phyloP scores from a whole-genome alignment of 2,329 filamentous ascomycete species.

The Corniculantispora saksenae region DNA sequence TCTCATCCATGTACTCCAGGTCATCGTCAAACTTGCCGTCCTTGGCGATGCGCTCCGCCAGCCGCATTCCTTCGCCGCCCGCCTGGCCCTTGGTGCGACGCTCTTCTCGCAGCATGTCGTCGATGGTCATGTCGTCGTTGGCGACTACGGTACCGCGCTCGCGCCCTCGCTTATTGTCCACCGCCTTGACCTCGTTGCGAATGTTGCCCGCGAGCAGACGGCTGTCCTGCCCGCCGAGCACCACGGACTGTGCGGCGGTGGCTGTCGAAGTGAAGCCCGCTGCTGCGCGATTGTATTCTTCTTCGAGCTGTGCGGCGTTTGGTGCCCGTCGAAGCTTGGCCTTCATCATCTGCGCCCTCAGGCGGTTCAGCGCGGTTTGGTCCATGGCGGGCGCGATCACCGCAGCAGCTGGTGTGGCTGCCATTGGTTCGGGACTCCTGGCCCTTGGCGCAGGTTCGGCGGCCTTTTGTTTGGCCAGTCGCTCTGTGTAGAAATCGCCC shows the following conservation, averaged over 20 bases:
- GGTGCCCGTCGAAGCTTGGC: constrained; percentile 81
- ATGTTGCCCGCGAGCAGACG: constrained; percentile 74
- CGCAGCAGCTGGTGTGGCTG: constrained; percentile 6
- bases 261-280: constrained; percentile 59
- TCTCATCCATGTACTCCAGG: constrained; percentile 97
- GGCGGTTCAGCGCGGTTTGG: constrained; percentile 78
- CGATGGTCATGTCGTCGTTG: constrained; percentile 93
- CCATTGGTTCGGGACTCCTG: constrained; percentile 36
- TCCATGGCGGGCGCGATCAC: constrained; percentile 55
- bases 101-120: constrained; percentile 97
- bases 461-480: constrained; percentile 57
- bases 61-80: constrained; percentile 76
- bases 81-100: constrained; percentile 75
- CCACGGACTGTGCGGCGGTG: constrained; percentile 63
- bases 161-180: constrained; percentile 78
- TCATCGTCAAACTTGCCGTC: constrained; percentile 89
- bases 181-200: constrained; percentile 72
- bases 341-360: constrained; percentile 95
- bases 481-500: constrained; percentile 80
- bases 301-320: constrained; percentile 75
- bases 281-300: constrained; percentile 77
- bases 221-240: constrained; percentile 86
- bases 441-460: constrained; percentile 31
- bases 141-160: constrained; percentile 85
- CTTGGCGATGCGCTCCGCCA: constrained; percentile 92